Evolutionary conservation across 345 rosid genomes (phyloP).

Genomic region (Sisymbrium irio): DNA sequence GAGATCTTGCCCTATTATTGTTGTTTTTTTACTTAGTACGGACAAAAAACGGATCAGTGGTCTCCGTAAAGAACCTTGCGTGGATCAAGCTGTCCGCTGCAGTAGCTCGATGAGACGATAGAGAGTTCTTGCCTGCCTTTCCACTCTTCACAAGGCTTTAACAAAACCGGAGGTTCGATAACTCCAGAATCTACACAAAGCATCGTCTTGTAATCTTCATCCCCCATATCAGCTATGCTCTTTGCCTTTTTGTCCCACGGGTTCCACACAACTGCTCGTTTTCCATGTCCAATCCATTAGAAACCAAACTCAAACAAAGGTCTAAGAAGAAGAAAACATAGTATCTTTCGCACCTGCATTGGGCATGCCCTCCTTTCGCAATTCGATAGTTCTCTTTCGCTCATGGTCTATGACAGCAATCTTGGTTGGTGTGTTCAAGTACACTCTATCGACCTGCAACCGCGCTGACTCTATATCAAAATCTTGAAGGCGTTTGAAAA

Average conservation of each 20-base stretch:
- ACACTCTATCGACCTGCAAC: constrained; percentile 71
- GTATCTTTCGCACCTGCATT: constrained; percentile 59
- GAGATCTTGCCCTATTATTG: constrained; percentile 28
- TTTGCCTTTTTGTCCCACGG: constrained; percentile 93
- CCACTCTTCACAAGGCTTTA: constrained; percentile 93
- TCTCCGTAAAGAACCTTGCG: constrained; percentile 70
- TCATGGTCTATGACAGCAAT: constrained; percentile 94
- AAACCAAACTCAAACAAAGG: background rate
- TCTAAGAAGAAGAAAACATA: background rate
- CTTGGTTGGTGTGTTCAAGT: constrained; percentile 87
- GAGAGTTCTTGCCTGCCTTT: constrained; percentile 83
- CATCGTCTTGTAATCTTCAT: constrained; percentile 85
- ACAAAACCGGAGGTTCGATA: constrained; percentile 56
- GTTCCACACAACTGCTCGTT: constrained; percentile 77
- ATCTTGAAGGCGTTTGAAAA: background rate
- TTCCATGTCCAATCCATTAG: constrained; percentile 4
- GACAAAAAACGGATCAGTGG: constrained; percentile 30
- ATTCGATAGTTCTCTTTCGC: constrained; percentile 86
- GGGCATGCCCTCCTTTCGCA: constrained; percentile 81
- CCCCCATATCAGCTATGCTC: constrained; percentile 77
- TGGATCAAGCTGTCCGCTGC: constrained; percentile 95
- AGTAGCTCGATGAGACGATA: constrained; percentile 90
- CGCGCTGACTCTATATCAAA: background rate
- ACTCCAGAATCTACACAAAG: constrained; percentile 81
- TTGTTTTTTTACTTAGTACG: background rate